Evolutionary conservation across 192 early-diverging fungal species (phyloP).

Genomic region (Backusella morwellensis): DNA sequence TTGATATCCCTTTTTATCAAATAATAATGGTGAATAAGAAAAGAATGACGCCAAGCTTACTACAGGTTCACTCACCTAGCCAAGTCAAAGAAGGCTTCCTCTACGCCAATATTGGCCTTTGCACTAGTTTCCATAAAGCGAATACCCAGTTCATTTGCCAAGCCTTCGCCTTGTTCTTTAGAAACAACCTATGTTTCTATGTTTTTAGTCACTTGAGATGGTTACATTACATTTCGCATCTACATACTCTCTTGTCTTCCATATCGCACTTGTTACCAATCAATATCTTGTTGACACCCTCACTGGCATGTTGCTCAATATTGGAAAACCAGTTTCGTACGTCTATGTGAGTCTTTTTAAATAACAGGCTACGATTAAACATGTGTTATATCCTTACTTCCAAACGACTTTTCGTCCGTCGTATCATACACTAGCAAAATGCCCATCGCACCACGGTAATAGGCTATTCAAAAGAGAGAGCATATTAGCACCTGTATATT

Average conservation of each 20-base stretch:
- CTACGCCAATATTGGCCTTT: constrained; percentile 96
- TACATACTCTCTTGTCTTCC: constrained; percentile 83
- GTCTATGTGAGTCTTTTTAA: constrained; percentile 48
- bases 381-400: constrained; percentile 60
- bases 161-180: constrained; percentile 93
- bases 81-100: constrained; percentile 96
- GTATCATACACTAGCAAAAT: constrained; percentile 98
- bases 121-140: constrained; percentile 98
- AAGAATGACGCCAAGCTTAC: neutral
- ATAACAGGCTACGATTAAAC: neutral
- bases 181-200: constrained; percentile 68
- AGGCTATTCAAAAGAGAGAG: constrained; percentile 56
- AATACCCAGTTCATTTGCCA: constrained; percentile 93
- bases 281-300: constrained; percentile 98
- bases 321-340: constrained; percentile 99
- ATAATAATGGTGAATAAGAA: neutral
- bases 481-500: neutral
- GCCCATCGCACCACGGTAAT: constrained; percentile 99
- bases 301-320: constrained; percentile 98
- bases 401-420: constrained; percentile 97
- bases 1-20: constrained; percentile 83
- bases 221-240: neutral
- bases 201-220: neutral
- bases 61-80: constrained; percentile 59
- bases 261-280: constrained; percentile 99